Percentiles rank a stretch among this genome's conserved stretches.
phyloP scores from a whole-genome alignment of 371 early-diverging fungal genomes.

The Dinochytrium kinnereticum region DNA sequence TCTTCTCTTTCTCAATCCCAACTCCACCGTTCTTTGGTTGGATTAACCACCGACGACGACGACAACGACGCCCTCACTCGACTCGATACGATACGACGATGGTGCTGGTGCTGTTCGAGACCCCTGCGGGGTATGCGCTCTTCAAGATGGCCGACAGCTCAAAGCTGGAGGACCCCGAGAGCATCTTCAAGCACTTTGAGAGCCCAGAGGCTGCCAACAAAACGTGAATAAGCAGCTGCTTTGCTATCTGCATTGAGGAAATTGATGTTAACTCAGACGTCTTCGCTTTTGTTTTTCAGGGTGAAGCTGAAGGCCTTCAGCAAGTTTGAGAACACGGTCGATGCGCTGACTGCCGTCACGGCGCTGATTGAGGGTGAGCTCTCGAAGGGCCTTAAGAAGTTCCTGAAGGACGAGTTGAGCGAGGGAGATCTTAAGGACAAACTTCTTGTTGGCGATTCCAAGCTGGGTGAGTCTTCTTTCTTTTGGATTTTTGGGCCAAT shows the following conservation, averaged over 20 bases:
- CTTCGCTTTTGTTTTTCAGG: slow-evolving; percentile 42
- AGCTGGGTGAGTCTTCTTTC: slow-evolving; percentile 73
- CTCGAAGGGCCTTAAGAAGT: slow-evolving; percentile 89
- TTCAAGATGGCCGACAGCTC: slow-evolving; percentile 78
- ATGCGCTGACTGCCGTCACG: slow-evolving; percentile 93
- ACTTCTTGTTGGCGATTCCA: slow-evolving; percentile 90
- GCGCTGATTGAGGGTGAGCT: slow-evolving; percentile 94
- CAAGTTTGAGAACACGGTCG: slow-evolving; percentile 96
- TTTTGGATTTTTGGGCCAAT: not conserved
- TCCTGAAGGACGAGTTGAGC: slow-evolving; percentile 80
- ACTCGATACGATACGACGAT: not conserved
- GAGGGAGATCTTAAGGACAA: slow-evolving; percentile 89
- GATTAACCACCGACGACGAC: no score
- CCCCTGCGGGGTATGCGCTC: slow-evolving; percentile 95
- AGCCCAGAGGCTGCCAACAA: slow-evolving; percentile 83
- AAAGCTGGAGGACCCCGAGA: slow-evolving; percentile 87
- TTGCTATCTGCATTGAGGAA: not conserved
- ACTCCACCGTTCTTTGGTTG: no score
- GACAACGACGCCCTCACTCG: not conserved
- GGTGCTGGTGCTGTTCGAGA: slow-evolving; percentile 83
- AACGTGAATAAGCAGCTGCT: slow-evolving; percentile 61
- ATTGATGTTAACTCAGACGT: not conserved
- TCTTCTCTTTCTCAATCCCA: not conserved
- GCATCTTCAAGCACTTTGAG: slow-evolving; percentile 78
- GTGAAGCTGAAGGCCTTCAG: slow-evolving; percentile 93